A percentile compares a stretch with the other conserved stretches of the same genome.
These are phyloP conservation scores for Hydrangea macrophylla DNA, from an alignment of 148 eudicot genomes.

Conservation along the genomic window DNA sequence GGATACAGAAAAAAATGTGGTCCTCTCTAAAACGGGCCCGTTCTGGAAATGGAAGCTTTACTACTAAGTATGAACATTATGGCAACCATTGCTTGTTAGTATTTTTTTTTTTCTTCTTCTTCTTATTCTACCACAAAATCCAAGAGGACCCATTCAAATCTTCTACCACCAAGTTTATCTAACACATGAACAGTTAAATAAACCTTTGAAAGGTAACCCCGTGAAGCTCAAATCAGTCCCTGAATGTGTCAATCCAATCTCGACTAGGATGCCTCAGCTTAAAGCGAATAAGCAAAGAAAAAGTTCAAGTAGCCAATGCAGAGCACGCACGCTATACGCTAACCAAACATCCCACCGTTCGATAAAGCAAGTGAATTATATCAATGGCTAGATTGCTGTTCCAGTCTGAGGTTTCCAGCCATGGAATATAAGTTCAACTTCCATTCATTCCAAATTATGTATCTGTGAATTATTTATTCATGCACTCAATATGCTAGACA, in stretches of 20 bases:
- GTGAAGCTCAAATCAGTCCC: neutral
- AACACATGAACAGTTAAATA: neutral
- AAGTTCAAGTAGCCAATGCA: neutral
- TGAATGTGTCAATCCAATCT: neutral
- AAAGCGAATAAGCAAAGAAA: neutral
- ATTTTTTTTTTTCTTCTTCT: too few relatives aligned
- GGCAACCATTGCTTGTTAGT: neutral
- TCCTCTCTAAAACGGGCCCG: slow-evolving; percentile 84
- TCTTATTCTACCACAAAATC: neutral
- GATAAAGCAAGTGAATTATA: neutral
- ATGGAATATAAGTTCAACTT: too few relatives aligned
- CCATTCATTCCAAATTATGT: too few relatives aligned
- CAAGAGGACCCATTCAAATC: neutral
- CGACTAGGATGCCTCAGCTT: too few relatives aligned
- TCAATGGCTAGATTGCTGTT: neutral
- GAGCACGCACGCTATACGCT: neutral
- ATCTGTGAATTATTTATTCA: too few relatives aligned
- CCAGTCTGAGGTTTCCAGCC: neutral
- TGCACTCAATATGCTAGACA: slow-evolving; percentile 10
- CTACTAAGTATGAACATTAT: neutral
- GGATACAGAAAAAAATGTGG: slow-evolving; percentile 95
- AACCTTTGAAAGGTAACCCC: neutral
- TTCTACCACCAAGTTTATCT: neutral
- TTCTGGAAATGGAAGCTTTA: neutral
- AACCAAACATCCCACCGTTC: neutral